Percentiles rank a stretch among this genome's conserved stretches.
Conservation (phyloP, 116 monocot genomes). For the Zostera marina region DNA sequence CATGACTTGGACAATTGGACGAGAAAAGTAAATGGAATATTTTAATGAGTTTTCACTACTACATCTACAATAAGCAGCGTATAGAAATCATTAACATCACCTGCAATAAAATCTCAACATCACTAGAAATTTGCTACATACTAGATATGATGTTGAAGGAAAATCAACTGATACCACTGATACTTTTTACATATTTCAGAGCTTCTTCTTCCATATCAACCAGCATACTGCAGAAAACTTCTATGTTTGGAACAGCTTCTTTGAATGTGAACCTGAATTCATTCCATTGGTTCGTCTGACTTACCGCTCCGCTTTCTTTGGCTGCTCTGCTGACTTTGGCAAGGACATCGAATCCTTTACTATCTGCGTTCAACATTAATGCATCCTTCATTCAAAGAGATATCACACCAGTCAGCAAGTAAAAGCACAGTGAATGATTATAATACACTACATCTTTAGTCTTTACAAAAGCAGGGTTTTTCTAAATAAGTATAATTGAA, state of each 20-base stretch:
- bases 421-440: no score
- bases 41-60: background rate
- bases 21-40: background rate
- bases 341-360: conserved; percentile 62
- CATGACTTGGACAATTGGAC: background rate
- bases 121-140: background rate
- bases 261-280: conserved; percentile 83
- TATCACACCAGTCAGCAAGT: background rate
- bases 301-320: background rate
- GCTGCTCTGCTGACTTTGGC: conserved; percentile 32
- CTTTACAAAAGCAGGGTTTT: background rate
- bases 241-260: conserved; percentile 46
- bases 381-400: conserved; percentile 42
- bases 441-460: background rate
- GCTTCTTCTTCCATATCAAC: conserved; percentile 77
- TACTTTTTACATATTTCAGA: conserved; percentile 50
- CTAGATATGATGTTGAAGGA: background rate
- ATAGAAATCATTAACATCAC: background rate
- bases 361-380: conserved; percentile 51
- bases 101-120: background rate
- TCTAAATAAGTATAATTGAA: background rate
- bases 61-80: no score
- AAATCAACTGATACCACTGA: conserved; percentile 56
- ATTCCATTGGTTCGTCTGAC: conserved; percentile 36
- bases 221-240: conserved; percentile 49